Percentiles rank a stretch among this genome's conserved stretches.
phyloP scores from a whole-genome alignment of 2,329 filamentous ascomycete genomes.

The Claviceps sp. region DNA sequence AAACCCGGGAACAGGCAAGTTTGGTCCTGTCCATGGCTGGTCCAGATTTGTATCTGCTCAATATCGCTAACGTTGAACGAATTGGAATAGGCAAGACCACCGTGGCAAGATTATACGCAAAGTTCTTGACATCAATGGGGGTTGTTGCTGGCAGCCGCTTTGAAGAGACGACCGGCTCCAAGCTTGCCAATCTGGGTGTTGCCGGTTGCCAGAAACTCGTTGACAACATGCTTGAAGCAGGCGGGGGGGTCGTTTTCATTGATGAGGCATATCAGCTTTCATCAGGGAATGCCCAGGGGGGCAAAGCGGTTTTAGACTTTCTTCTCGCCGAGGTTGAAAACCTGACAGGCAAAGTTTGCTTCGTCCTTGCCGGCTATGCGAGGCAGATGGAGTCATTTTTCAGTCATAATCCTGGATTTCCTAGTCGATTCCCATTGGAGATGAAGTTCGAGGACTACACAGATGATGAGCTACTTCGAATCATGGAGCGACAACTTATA shows the following conservation, averaged over 20 bases:
- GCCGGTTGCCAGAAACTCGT: constrained; percentile 38
- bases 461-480: constrained; percentile 48
- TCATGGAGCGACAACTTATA: constrained; percentile 42
- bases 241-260: constrained; percentile 61
- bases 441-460: constrained; percentile 58
- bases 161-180: constrained; percentile 54
- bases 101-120: constrained; percentile 55
- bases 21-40: neutral
- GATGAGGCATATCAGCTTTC: constrained; percentile 69
- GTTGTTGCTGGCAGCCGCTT: constrained; percentile 48
- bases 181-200: constrained; percentile 50
- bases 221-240: constrained; percentile 34
- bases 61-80: neutral
- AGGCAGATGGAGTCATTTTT: constrained; percentile 69
- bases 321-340: constrained; percentile 64
- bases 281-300: constrained; percentile 41
- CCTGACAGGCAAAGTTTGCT: constrained; percentile 52
- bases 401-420: constrained; percentile 56
- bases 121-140: constrained; percentile 48
- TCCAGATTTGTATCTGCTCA: neutral
- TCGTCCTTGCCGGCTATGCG: constrained; percentile 60
- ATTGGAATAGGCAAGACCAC: constrained; percentile 49
- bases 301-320: constrained; percentile 52
- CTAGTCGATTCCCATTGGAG: constrained; percentile 52
- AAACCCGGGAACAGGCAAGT: constrained; percentile 59